A percentile compares a stretch with the other conserved stretches of the same genome.
These are phyloP conservation scores for Glaciozyma antarctica DNA, from an alignment of 768 basidiomycete species.

Conservation along the genomic window DNA sequence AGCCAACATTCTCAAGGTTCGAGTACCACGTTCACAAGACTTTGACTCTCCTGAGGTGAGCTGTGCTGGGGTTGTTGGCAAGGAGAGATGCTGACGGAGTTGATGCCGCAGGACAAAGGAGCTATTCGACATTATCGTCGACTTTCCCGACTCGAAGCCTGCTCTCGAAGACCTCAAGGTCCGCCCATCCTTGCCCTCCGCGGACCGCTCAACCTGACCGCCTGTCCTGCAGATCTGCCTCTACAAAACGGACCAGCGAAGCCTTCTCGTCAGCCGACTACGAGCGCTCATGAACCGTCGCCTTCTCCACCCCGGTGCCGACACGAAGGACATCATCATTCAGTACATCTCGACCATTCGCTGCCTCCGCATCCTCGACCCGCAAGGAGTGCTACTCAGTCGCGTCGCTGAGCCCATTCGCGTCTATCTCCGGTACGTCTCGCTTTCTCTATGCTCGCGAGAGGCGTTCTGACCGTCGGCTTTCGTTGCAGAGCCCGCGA, in stretches of 20 bases:
- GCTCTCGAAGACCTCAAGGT: conserved; percentile 82
- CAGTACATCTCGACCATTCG: conserved; percentile 90
- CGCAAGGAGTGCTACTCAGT: conserved; percentile 81
- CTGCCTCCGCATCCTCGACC: conserved; percentile 80
- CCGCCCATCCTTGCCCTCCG: conserved; percentile 1
- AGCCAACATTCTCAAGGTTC: conserved; percentile 65
- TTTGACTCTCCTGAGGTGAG: conserved; percentile 9
- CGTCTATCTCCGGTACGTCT: conserved; percentile 64
- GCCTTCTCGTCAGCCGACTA: conserved; percentile 12
- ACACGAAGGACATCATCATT: conserved; percentile 77
- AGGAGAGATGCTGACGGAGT: not conserved
- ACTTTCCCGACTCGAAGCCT: conserved; percentile 76
- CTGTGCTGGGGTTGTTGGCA: conserved; percentile 42
- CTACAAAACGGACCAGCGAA: conserved; percentile 38
- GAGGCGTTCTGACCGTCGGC: too few species aligned
- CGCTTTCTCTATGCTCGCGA: too few species aligned
- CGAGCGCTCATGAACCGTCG: conserved; percentile 37
- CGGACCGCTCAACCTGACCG: conserved; percentile 8
- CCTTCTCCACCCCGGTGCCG: conserved; percentile 88
- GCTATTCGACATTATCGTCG: conserved; percentile 92
- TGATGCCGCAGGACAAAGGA: conserved; percentile 48
- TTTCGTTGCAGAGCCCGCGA: conserved; percentile 57
- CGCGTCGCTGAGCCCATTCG: conserved; percentile 90
- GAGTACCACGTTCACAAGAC: conserved; percentile 83
- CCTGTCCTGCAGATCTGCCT: conserved; percentile 37